phyloP scores from a whole-genome alignment of 2,329 filamentous ascomycete species.

The Tolypocladium album region DNA sequence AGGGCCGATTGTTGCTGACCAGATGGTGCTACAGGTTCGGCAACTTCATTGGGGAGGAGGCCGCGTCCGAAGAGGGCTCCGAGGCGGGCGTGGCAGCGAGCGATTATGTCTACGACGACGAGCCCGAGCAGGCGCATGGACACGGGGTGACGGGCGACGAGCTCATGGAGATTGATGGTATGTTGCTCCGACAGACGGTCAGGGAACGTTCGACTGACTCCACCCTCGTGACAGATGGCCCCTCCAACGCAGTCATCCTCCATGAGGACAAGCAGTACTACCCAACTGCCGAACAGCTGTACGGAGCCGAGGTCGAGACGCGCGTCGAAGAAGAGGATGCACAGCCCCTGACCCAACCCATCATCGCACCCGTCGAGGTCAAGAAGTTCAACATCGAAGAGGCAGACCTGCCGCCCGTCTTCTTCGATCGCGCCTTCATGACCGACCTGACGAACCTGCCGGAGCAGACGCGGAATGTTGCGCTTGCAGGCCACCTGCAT shows the following conservation, averaged over 20 bases:
- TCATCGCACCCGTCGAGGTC: constrained; percentile 83
- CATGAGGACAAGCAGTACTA: constrained; percentile 99
- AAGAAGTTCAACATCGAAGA: constrained; percentile 97
- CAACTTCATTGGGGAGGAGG: constrained; percentile 94
- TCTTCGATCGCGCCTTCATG: constrained; percentile 86
- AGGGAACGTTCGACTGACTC: background rate
- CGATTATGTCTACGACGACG: constrained; percentile 76
- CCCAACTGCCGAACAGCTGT: constrained; percentile 92
- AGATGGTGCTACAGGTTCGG: constrained; percentile 57
- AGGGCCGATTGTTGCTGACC: background rate
- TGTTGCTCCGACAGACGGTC: constrained; percentile 7
- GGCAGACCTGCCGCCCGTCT: constrained; percentile 76
- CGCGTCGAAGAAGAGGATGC: constrained; percentile 95
- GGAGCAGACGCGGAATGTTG: constrained; percentile 87
- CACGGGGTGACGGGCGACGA: constrained; percentile 52
- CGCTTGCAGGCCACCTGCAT: constrained; percentile 84
- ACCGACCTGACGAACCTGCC: constrained; percentile 93
- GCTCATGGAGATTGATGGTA: constrained; percentile 87
- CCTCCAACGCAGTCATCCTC: constrained; percentile 92
- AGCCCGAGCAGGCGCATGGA: constrained; percentile 52
- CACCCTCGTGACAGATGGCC: constrained; percentile 46
- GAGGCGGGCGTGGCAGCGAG: constrained; percentile 62
- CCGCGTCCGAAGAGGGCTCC: constrained; percentile 74
- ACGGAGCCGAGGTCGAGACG: constrained; percentile 88
- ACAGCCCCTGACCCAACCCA: constrained; percentile 83